Evolutionary conservation across 257 asterid genomes (phyloP).

Genomic region (Solanum bukasovii): DNA sequence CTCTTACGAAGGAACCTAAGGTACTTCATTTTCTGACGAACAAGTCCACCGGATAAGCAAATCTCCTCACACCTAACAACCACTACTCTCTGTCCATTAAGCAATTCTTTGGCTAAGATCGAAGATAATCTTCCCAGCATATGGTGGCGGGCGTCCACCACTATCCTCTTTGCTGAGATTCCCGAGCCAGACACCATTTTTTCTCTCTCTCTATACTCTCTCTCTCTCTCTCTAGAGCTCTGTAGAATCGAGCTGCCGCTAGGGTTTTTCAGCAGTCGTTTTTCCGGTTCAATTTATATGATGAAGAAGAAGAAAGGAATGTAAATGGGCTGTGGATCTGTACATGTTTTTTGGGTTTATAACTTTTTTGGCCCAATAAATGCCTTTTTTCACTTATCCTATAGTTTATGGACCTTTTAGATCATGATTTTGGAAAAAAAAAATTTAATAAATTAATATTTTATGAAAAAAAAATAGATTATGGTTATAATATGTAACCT

Average conservation of each 20-base stretch:
- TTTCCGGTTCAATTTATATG: neutral
- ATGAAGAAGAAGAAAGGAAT: neutral
- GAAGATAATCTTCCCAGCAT: neutral
- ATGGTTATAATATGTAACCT: too few relatives aligned
- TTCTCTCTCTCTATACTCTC: neutral
- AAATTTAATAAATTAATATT: too few relatives aligned
- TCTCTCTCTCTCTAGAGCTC: neutral
- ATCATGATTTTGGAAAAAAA: neutral
- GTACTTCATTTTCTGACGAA: neutral
- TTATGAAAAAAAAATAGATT: too few relatives aligned
- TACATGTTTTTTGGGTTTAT: neutral
- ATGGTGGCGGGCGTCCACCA: neutral
- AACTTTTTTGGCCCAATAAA: neutral
- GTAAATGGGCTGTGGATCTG: neutral
- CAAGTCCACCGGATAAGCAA: neutral
- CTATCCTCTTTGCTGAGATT: neutral
- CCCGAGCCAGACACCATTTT: neutral
- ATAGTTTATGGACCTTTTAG: neutral
- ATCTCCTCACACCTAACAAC: neutral
- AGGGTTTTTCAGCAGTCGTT: neutral
- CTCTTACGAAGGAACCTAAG: neutral
- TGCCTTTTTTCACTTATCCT: neutral
- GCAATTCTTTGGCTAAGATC: neutral
- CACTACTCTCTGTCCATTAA: neutral
- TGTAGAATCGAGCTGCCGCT: neutral